Base-by-base conservation (phyloP, 192 early-diverging fungal species). In the Umbelopsis vinacea region DNA sequence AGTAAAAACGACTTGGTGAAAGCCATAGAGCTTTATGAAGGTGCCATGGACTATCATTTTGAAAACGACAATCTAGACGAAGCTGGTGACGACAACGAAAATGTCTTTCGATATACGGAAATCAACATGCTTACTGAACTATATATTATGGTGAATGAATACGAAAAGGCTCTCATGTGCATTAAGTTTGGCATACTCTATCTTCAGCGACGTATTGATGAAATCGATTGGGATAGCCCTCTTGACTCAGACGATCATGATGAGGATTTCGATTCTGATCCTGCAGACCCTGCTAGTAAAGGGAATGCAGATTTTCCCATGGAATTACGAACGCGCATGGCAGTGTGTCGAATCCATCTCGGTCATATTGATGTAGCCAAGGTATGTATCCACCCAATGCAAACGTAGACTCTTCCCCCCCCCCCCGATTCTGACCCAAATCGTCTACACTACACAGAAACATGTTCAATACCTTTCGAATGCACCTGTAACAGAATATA, bases 61-160 rank as follows among this genome's bases (percentile, higher is more conserved):
- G 66, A 75, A 3, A 24, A 67, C 4, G 85, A 84, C 0, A 79
- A 83, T 23, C 70, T 70, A 1, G 84, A 78, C 45, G 81, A 83
- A 19, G 69, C 80, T 10, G 72, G 82, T 11, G 50, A 71, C 14
- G 76, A 74, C 3, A 79, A 76, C 38, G 74, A 71, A 72, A 78
- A 77, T 76, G 72, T 83, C 26, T 82, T 96, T 71, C 82, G 93
- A 70, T 94, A 89, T 75, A 86, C 94, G 40, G 96, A 97, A 66
- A 73, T 99, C 33, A 92, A 95, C 76, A 93, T 94, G 82, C 76
- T 96, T 54, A 89, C 90, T 43, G 95, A 97, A 71, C 78, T 98
- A 14, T 95, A 95, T 67, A 85, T 97, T 19, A 85, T 93, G 69
- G 78, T 84, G 33, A 85, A 86, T 46, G 92, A 96, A 67, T 95